Percentiles rank a stretch among this genome's conserved stretches.
phyloP scores from a whole-genome alignment of 2,329 filamentous ascomycete species.

The Pyrenophora graminea region DNA sequence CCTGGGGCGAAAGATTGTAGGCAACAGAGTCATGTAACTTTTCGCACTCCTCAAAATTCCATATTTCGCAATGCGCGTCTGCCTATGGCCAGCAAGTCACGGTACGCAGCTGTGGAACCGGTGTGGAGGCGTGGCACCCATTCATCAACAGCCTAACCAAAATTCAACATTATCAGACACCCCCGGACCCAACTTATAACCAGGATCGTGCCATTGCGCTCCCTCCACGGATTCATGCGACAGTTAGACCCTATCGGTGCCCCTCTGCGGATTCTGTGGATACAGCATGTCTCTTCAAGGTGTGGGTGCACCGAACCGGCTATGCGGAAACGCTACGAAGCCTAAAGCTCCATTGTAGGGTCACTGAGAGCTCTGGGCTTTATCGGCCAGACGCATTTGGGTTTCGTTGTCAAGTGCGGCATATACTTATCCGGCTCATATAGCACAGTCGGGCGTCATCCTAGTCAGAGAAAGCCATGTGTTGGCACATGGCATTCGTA shows the following conservation, averaged over 20 bases:
- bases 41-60: too few species aligned
- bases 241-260: too few species aligned
- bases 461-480: constrained; percentile 1
- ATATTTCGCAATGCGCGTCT: too few species aligned
- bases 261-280: too few species aligned
- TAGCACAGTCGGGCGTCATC: background rate
- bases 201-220: too few species aligned
- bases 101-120: too few species aligned
- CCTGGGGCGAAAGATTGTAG: too few species aligned
- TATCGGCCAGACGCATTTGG: background rate
- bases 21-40: background rate
- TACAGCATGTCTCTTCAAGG: background rate
- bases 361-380: background rate
- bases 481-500: background rate
- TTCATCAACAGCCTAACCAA: background rate
- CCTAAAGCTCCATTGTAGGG: background rate
- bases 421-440: background rate
- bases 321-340: constrained; percentile 7
- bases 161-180: too few species aligned
- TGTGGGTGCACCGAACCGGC: constrained; percentile 1
- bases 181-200: too few species aligned
- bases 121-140: background rate
- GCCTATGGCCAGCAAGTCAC: too few species aligned
- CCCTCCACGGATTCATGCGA: too few species aligned
- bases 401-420: background rate